phyloP scores from a whole-genome alignment of 768 basidiomycete genomes.

The Pisolithus tinctorius region DNA sequence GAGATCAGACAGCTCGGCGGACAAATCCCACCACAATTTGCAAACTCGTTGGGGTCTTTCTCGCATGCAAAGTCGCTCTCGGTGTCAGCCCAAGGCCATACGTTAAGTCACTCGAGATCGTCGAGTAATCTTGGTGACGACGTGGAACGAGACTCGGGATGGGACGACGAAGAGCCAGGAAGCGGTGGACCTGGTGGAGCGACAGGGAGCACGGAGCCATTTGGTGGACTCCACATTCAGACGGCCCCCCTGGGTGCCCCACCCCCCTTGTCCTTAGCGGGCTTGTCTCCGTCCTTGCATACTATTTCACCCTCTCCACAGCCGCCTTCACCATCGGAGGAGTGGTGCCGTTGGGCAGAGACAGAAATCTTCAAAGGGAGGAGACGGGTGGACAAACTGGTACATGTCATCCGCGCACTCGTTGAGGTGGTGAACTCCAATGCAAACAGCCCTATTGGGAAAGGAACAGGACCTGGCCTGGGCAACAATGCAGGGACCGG shows the following conservation, averaged over 20 bases:
- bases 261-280: background rate
- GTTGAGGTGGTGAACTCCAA: slow-evolving; percentile 56
- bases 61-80: slow-evolving; percentile 8
- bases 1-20: slow-evolving; percentile 19
- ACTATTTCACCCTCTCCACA: background rate
- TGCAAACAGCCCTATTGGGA: background rate
- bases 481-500: background rate
- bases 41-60: slow-evolving; percentile 2
- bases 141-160: slow-evolving; percentile 19
- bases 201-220: background rate
- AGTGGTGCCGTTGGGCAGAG: slow-evolving; percentile 26
- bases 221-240: background rate
- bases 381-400: slow-evolving; percentile 55
- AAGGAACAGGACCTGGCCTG: background rate
- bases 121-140: slow-evolving; percentile 24
- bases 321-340: slow-evolving; percentile 10
- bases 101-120: slow-evolving; percentile 19
- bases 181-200: slow-evolving; percentile 10
- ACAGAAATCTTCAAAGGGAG: slow-evolving; percentile 48
- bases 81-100: slow-evolving; percentile 7
- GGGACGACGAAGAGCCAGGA: slow-evolving; percentile 22
- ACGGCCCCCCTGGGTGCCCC: background rate
- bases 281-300: background rate
- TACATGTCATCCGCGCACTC: slow-evolving; percentile 49
- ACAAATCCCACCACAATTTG: slow-evolving; percentile 16